These are phyloP conservation scores for Hypoxylon sp. DNA, from an alignment of 2,329 filamentous ascomycete genomes.

Conservation along the genomic window DNA sequence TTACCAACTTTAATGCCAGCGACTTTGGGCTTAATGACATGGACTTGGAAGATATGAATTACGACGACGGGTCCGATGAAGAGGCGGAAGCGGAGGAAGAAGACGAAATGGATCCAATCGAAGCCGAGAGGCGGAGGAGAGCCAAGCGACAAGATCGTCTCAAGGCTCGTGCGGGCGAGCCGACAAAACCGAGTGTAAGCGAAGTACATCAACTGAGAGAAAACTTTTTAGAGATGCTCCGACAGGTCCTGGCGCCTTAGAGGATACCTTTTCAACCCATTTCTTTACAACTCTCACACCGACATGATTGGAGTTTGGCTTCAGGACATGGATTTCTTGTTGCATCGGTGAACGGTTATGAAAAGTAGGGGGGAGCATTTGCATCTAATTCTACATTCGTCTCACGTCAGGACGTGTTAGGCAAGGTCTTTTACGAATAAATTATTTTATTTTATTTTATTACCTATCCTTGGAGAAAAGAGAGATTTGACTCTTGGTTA, in stretches of 20 bases:
- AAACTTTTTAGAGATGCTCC: constrained; percentile 82
- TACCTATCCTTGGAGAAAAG: too few species aligned
- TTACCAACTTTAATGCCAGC: constrained; percentile 71
- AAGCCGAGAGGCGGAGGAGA: constrained; percentile 81
- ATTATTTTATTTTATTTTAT: not conserved
- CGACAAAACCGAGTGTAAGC: constrained; percentile 77
- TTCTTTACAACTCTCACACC: constrained; percentile 9
- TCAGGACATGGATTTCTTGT: constrained; percentile 5
- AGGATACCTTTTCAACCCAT: too few species aligned
- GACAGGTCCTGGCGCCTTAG: constrained; percentile 80
- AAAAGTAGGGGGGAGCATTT: not conserved
- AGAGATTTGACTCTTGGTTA: too few species aligned
- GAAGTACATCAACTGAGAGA: constrained; percentile 84
- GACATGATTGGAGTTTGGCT: constrained; percentile 5
- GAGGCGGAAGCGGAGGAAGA: constrained; percentile 75
- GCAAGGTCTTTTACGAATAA: not conserved
- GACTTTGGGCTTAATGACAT: constrained; percentile 92
- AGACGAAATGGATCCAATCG: constrained; percentile 86
- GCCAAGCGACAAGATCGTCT: constrained; percentile 82
- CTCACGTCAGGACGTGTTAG: constrained; percentile 1
- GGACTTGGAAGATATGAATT: constrained; percentile 85
- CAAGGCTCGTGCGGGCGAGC: constrained; percentile 82
- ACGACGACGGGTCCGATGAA: constrained; percentile 75
- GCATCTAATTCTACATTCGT: constrained; percentile 10
- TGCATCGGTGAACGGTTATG: constrained; percentile 13